A percentile compares a stretch with the other conserved stretches of the same genome.
Conservation (phyloP, 2,329 filamentous ascomycete genomes). For the Elsinoe necatrix region DNA sequence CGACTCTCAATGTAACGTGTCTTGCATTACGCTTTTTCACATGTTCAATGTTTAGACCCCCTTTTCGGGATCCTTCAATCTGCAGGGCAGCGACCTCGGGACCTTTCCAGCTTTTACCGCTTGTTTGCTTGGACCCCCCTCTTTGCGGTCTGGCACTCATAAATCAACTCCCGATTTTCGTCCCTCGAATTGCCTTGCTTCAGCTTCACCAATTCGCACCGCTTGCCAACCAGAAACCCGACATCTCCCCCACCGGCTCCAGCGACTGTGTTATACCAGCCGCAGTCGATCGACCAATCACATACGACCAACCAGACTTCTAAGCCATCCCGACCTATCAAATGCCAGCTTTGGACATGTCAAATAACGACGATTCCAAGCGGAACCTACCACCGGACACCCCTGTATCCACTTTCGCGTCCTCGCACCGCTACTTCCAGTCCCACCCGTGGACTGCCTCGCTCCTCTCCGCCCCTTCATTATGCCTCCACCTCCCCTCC, state of each 20-base stretch:
- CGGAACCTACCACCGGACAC: neutral
- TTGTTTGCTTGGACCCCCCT: neutral
- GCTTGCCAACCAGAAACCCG: neutral
- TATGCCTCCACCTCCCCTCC: conserved; percentile 33
- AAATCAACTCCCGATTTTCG: conserved; percentile 14
- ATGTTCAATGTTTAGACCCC: conserved; percentile 9
- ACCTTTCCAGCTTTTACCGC: conserved; percentile 1
- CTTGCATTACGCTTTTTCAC: neutral
- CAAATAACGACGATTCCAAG: neutral
- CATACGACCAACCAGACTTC: neutral
- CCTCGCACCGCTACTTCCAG: conserved; percentile 21
- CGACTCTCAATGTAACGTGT: neutral
- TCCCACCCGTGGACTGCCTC: conserved; percentile 28
- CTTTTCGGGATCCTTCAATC: neutral
- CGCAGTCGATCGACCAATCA: neutral
- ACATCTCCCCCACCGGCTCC: neutral
- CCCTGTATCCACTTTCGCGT: neutral
- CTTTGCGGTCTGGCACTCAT: neutral
- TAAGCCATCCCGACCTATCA: neutral
- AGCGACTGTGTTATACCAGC: neutral
- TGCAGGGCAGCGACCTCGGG: conserved; percentile 7
- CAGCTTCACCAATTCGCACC: neutral
- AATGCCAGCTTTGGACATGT: neutral
- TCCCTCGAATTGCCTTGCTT: conserved; percentile 10
- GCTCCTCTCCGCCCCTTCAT: conserved; percentile 28